Base-by-base conservation (phyloP, 495 filamentous ascomycete genomes). In the Cenococcum geophilum region DNA sequence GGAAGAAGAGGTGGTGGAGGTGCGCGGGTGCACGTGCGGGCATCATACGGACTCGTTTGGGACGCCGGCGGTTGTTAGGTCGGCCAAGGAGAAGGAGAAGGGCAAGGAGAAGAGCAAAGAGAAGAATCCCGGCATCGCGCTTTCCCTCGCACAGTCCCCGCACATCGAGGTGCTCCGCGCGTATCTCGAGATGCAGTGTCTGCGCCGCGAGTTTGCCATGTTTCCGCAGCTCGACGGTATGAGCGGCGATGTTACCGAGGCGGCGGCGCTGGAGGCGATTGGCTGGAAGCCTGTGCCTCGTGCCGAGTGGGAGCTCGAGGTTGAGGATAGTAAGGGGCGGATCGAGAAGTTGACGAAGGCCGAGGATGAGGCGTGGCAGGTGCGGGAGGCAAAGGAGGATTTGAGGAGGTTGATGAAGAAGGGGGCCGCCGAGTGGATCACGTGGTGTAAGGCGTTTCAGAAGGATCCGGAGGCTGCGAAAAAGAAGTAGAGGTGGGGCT, bases 291-390 rank as follows among this genome's bases (percentile, higher is more conserved):
- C 74, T 10, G 62, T 61, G n/a, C 59, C 56, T 23, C 66, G 74
- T 6, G 36, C 9, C 21, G 62, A 59, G 25, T 58, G 60, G 62
- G 73, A 76, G 54, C 71, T 72, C 62, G 74, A 76, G 51, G 43
- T 67, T 2, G 49, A 52, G 42, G 60, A 67, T 16, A 52, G 50
- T 16, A 60, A 60, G 35, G 57, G 45, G 12, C 16, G 25, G 23
- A 25, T 60, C 0, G 60, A 67, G 60, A 52, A 34, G 35, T 37
- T 67, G 50, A 67, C 60, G 27, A 20, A 50, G 10, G 60, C 63
- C 49, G 49, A 63, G 57, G 74, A 76, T 50, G 74, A 76, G 65
- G 56, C 69, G 59, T 75, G 71, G 69, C 74, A 76, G 62, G 61
- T 64, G 32, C 58, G 54, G 21, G 74, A 75, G 63, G 74, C 72